phyloP scores from a whole-genome alignment of 192 early-diverging fungal species.

The Backusella psychrophila region DNA sequence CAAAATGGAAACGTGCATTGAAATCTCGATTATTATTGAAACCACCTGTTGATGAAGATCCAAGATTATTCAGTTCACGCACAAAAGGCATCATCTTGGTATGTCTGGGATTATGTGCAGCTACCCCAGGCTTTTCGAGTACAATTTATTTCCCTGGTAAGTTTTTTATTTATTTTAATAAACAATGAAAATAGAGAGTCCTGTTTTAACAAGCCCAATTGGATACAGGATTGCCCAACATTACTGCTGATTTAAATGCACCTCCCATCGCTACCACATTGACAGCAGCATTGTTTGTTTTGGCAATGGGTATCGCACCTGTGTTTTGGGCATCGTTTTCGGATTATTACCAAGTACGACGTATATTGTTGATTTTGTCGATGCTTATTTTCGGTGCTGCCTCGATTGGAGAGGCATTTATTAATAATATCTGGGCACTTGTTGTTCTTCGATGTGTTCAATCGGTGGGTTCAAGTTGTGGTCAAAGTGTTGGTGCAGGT shows the following conservation, averaged over 20 bases:
- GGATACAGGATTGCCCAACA: conserved; percentile 15
- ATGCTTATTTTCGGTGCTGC: conserved; percentile 40
- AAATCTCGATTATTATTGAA: conserved; percentile 19
- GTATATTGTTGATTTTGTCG: conserved; percentile 33
- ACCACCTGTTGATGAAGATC: conserved; percentile 24
- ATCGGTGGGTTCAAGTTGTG: conserved; percentile 42
- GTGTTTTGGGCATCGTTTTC: conserved; percentile 43
- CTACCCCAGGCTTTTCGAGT: conserved; percentile 25
- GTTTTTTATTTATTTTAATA: background rate
- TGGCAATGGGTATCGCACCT: conserved; percentile 49
- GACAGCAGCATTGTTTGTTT: conserved; percentile 41
- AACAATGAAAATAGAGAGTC: background rate
- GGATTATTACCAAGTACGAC: conserved; percentile 44
- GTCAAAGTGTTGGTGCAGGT: conserved; percentile 45
- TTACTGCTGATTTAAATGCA: conserved; percentile 39
- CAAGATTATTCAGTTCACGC: background rate
- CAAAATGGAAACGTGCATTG: conserved; percentile 9
- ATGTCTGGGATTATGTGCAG: conserved; percentile 12
- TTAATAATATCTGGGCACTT: conserved; percentile 36
- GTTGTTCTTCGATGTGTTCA: conserved; percentile 45
- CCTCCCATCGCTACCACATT: conserved; percentile 41
- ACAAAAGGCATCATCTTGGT: conserved; percentile 16
- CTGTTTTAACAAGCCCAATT: background rate
- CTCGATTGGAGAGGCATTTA: conserved; percentile 43
- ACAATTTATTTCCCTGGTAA: conserved; percentile 30